Conservation (phyloP, 1,139 yeast genomes). For the Pichia norvegensis region DNA sequence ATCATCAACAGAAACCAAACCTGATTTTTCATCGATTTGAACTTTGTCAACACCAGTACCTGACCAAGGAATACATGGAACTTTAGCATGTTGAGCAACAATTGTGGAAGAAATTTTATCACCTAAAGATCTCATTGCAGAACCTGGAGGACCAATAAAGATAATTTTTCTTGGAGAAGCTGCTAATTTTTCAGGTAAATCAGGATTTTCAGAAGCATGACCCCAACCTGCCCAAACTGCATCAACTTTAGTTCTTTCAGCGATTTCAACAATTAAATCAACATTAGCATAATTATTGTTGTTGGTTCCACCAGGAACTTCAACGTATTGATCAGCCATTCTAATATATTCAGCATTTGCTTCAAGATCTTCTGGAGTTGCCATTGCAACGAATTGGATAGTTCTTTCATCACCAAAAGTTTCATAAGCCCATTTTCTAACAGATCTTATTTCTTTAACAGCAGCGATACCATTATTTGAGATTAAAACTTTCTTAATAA, state of each 20-base stretch:
- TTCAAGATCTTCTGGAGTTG: slow-evolving; percentile 95
- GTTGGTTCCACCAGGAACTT: slow-evolving; percentile 98
- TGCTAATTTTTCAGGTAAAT: slow-evolving; percentile 86
- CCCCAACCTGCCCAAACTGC: slow-evolving; percentile 99
- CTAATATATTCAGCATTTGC: slow-evolving; percentile 97
- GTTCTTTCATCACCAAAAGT: slow-evolving; percentile 94
- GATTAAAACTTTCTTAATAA: slow-evolving; percentile 77
- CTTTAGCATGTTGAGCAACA: slow-evolving; percentile 96
- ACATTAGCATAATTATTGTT: slow-evolving; percentile 97
- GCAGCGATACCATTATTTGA: slow-evolving; percentile 99
- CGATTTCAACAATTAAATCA: slow-evolving; percentile 91
- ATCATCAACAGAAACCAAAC: slow-evolving; percentile 83
- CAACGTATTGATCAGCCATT: slow-evolving; percentile 98
- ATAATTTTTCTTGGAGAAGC: slow-evolving; percentile 81
- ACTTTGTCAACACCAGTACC: slow-evolving; percentile 94
- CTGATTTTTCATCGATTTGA: slow-evolving; percentile 52
- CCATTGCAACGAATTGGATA: slow-evolving; percentile 94
- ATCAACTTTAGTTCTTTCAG: slow-evolving; percentile 92
- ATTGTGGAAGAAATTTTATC: slow-evolving; percentile 96
- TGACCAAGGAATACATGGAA: slow-evolving; percentile 99
- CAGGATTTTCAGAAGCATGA: slow-evolving; percentile 97
- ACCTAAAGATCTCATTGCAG: slow-evolving; percentile 98
- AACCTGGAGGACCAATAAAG: slow-evolving; percentile 97
- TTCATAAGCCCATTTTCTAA: slow-evolving; percentile 98
- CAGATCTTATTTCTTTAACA: slow-evolving; percentile 93